phyloP scores from a whole-genome alignment of 2,329 filamentous ascomycete genomes.

The Microsporum audouinii region DNA sequence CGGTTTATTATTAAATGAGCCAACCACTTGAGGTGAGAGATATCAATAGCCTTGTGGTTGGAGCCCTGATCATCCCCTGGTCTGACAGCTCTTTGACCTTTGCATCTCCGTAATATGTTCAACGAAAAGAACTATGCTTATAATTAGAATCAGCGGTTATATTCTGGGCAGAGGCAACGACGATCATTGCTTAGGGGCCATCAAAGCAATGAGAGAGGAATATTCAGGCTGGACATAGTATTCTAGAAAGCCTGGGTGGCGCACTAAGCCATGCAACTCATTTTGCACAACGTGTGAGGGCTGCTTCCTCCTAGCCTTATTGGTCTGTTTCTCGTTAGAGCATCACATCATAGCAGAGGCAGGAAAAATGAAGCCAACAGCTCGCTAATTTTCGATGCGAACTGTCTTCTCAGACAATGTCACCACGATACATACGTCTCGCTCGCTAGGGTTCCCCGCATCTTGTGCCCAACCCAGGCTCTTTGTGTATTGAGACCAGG shows the following conservation, averaged over 20 bases:
- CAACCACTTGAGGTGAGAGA: not conserved
- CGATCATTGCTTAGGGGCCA: not conserved
- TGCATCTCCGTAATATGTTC: not conserved
- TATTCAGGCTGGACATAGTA: not conserved
- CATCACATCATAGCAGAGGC: not conserved
- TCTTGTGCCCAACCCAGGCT: not conserved
- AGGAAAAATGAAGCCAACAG: not conserved
- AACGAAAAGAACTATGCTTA: not conserved
- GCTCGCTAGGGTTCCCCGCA: not conserved
- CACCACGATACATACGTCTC: not conserved
- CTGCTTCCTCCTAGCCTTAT: not conserved
- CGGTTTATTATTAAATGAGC: not conserved
- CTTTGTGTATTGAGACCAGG: not conserved
- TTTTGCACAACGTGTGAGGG: not conserved
- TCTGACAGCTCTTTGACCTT: not conserved
- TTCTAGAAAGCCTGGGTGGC: not conserved
- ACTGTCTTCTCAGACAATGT: not conserved
- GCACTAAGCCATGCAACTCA: slow-evolving; percentile 3
- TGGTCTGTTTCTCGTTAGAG: not conserved
- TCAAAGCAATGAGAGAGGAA: not conserved
- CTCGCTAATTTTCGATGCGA: not conserved
- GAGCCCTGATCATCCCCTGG: not conserved
- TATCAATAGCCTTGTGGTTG: not conserved
- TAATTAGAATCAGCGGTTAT: not conserved
- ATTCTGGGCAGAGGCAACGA: not conserved